phyloP scores from a whole-genome alignment of 148 eudicot genomes.

The Silene latifolia region DNA sequence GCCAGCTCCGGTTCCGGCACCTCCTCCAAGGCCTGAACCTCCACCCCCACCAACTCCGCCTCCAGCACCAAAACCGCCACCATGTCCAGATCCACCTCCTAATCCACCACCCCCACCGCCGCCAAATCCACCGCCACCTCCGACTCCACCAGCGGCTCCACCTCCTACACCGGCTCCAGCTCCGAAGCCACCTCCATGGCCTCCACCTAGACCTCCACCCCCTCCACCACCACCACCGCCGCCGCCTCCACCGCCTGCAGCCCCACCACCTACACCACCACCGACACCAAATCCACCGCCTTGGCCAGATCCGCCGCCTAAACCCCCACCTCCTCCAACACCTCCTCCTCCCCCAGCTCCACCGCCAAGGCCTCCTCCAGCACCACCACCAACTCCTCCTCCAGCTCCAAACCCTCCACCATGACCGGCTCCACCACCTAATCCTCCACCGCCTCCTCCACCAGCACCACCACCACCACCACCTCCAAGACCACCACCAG shows the following conservation, averaged over 20 bases:
- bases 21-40: conserved; percentile 25
- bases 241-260: conserved; percentile 23
- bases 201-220: conserved; percentile 22
- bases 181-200: conserved; percentile 26
- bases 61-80: conserved; percentile 26
- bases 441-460: conserved; percentile 20
- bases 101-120: conserved; percentile 25
- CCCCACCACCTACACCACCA: conserved; percentile 19
- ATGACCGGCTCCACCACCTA: conserved; percentile 9
- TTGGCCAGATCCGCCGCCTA: conserved; percentile 19
- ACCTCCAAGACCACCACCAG: conserved; percentile 20
- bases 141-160: conserved; percentile 20
- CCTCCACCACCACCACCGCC: conserved; percentile 24
- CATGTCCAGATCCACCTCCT: conserved; percentile 26
- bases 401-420: conserved; percentile 14
- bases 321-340: conserved; percentile 12
- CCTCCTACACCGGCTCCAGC: conserved; percentile 20
- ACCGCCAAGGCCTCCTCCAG: conserved; percentile 21
- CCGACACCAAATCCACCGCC: conserved; percentile 27
- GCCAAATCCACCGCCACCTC: conserved; percentile 19
- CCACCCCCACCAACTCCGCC: conserved; percentile 25
- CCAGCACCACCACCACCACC: conserved; percentile 1
- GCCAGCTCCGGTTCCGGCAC: conserved; percentile 22
- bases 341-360: conserved; percentile 24
- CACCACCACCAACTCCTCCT: conserved; percentile 17